Evolutionary conservation across 495 filamentous ascomycete genomes (phyloP).

Genomic region (Lindgomyces ingoldianus): DNA sequence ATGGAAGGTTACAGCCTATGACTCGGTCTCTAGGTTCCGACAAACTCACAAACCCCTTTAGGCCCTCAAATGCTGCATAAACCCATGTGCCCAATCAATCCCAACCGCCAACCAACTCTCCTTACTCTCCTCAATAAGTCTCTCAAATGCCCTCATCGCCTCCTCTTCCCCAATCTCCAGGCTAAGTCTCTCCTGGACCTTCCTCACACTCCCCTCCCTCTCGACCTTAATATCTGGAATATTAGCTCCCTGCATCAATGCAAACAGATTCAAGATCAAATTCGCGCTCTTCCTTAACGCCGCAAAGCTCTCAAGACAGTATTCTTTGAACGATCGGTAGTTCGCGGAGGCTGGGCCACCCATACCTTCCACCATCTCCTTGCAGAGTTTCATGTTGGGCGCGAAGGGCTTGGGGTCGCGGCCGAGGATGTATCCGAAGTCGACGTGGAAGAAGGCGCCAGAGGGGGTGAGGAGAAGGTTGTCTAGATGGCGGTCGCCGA

Average conservation of each 20-base stretch:
- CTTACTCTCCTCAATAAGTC: constrained; percentile 83
- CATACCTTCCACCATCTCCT: constrained; percentile 99
- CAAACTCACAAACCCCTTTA: too few relatives aligned
- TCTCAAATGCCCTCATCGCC: constrained; percentile 81
- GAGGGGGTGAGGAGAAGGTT: constrained; percentile 90
- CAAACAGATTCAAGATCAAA: constrained; percentile 94
- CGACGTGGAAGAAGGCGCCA: constrained; percentile 96
- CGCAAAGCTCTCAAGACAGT: constrained; percentile 93
- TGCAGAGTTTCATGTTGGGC: constrained; percentile 92
- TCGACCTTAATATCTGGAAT: constrained; percentile 93
- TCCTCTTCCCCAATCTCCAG: constrained; percentile 93
- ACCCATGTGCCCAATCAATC: constrained; percentile 91
- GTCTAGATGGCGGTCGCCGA: constrained; percentile 94
- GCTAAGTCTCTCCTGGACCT: constrained; percentile 92
- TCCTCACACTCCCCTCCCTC: constrained; percentile 87
- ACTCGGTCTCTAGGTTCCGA: too few relatives aligned
- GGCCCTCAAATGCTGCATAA: constrained; percentile 86
- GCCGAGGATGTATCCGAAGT: constrained; percentile 97
- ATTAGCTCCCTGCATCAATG: constrained; percentile 94
- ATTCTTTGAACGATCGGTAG: constrained; percentile 85
- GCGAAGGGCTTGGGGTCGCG: constrained; percentile 97
- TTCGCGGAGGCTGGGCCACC: constrained; percentile 76
- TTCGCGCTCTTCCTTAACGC: constrained; percentile 86
- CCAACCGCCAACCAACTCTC: constrained; percentile 87
- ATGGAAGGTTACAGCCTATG: too few relatives aligned